These are phyloP conservation scores for Volutella citrinella DNA, from an alignment of 2,329 filamentous ascomycete species.

Conservation along the genomic window DNA sequence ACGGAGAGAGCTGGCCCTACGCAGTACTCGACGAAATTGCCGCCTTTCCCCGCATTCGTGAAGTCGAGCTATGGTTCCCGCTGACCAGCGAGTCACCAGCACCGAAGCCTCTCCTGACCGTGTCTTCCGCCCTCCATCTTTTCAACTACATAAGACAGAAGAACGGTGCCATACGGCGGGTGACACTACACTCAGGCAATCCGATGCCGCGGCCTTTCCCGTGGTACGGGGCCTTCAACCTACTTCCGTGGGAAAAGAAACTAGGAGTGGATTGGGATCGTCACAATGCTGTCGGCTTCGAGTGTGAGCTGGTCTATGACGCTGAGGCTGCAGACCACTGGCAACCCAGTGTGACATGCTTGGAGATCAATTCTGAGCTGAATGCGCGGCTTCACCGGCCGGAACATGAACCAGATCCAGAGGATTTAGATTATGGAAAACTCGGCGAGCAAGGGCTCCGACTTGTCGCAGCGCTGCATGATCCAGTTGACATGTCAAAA, in stretches of 20 bases:
- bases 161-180: conserved; percentile 3
- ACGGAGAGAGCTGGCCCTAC: conserved; percentile 5
- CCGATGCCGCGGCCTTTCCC: not conserved
- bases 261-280: too few species aligned
- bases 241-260: too few species aligned
- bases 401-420: not conserved
- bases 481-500: too few species aligned
- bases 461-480: too few species aligned
- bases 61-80: conserved; percentile 9
- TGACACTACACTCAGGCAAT: conserved; percentile 6
- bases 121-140: conserved; percentile 2
- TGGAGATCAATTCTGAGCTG: not conserved
- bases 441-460: too few species aligned
- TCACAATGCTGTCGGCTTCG: conserved; percentile 3
- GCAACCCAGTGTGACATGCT: conserved; percentile 3
- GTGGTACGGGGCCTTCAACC: not conserved
- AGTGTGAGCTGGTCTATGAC: conserved; percentile 3
- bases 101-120: conserved; percentile 3
- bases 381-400: conserved; percentile 4
- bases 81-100: not conserved
- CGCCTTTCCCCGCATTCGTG: conserved; percentile 6
- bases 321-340: not conserved
- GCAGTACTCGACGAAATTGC: conserved; percentile 2
- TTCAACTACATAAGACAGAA: conserved; percentile 5
- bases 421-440: not conserved